Conservation (phyloP, 305 asterid species). For the Withania somnifera region DNA sequence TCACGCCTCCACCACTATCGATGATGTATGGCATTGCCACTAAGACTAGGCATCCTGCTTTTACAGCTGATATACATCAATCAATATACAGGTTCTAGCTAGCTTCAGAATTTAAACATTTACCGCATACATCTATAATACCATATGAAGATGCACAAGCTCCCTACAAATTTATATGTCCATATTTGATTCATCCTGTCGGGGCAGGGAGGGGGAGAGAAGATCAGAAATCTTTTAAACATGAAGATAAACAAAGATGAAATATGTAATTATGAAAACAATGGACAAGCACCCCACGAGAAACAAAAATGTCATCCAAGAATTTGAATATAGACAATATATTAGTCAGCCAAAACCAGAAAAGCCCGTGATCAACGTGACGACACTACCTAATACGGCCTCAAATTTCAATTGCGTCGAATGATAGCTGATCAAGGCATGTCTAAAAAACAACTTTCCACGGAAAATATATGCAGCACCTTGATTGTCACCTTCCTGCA, state of each 20-base stretch:
- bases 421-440: constrained; percentile 3
- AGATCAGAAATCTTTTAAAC: not conserved
- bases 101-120: not conserved
- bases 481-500: not conserved
- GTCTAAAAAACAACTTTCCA: not conserved
- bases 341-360: constrained; percentile 11
- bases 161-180: not conserved
- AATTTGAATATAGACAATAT: constrained; percentile 19
- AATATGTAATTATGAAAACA: constrained; percentile 14
- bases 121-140: not conserved
- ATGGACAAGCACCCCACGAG: constrained; percentile 12
- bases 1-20: not conserved
- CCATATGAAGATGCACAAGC: not conserved
- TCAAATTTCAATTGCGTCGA: not conserved
- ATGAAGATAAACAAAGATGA: not conserved
- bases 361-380: not conserved
- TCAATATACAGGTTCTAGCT: not conserved
- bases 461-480: constrained; percentile 2
- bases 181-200: constrained; percentile 1
- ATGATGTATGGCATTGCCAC: not conserved
- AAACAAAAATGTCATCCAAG: constrained; percentile 28
- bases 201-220: not conserved
- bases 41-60: not conserved
- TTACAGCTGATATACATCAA: not conserved
- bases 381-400: constrained; percentile 2